Evolutionary conservation across 1,139 yeast species (phyloP), one percentile per base, ranked within the genome.

Genomic region (Yamadazyma pseudoaaseri): DNA sequence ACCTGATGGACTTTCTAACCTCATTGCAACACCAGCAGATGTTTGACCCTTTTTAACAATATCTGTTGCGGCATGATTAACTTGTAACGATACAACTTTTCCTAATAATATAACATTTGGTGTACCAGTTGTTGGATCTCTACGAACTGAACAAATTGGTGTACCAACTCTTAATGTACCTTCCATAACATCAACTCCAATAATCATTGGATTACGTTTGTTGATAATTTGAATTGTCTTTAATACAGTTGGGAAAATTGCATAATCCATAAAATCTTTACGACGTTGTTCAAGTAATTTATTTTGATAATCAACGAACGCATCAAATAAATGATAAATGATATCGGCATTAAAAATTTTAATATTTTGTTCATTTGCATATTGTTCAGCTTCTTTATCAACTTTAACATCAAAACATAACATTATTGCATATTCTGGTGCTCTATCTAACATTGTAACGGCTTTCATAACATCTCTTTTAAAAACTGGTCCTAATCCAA

Each of bases 381-480:
- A 92, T 54, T 86, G 97, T 60, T 94, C 97, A 33, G 99, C 99
- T 64, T 92, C 98, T 62, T 86, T 90, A 63, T 92, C 99, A 40
- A 92, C 73, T 64, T 86, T 89, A 41, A 92, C 98, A 73, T 92
- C 99, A 63, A 92, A 92, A 76, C 98, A 92, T 47, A 92, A 73
- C 98, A 92, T 92, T 10, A 92, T 85, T 5, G 99, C 98, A 47
- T 65, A 82, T 60, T 92, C 97, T 39, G 94, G 94, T 9, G 96
- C 97, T 62, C 82, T 89, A 46, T 94, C 98, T 60, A 92, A 73
- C 98, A 92, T 92, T 1, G 98, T 81, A 16, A 90, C 76, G 9
- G 97, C 96, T 60, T 90, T 86, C 96, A 92, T 92, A 35, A 92
- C 95, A 71, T 92, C 99, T 68, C 97, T 84, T 71, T 90, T 92